A percentile compares a stretch with the other conserved stretches of the same genome.
Evolutionary conservation across 495 filamentous ascomycete genomes (phyloP).

Genomic region (Penicillium ochrochloron): DNA sequence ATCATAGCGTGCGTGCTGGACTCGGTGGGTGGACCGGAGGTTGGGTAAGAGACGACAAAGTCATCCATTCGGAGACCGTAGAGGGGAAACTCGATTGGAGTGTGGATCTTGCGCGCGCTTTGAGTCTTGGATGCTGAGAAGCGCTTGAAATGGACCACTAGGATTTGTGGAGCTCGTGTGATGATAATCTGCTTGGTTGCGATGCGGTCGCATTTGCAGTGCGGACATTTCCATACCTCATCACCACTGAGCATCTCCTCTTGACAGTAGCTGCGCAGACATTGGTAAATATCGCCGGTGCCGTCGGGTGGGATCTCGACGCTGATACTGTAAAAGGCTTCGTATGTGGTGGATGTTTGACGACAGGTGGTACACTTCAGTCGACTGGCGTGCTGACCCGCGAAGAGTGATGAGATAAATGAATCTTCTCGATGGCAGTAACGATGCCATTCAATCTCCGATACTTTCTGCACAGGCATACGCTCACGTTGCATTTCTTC

Average conservation of each 20-base stretch:
- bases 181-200: slow-evolving; percentile 76
- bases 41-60: slow-evolving; percentile 54
- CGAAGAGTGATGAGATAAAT: slow-evolving; percentile 70
- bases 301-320: slow-evolving; percentile 65
- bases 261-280: slow-evolving; percentile 68
- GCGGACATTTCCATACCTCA: slow-evolving; percentile 72
- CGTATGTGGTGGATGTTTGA: slow-evolving; percentile 72
- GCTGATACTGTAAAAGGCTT: slow-evolving; percentile 70
- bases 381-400: slow-evolving; percentile 69
- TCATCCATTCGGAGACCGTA: slow-evolving; percentile 65
- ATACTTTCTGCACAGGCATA: slow-evolving; percentile 62
- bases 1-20: slow-evolving; percentile 21
- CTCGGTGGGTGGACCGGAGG: slow-evolving; percentile 33
- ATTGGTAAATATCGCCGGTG: slow-evolving; percentile 61
- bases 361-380: slow-evolving; percentile 67
- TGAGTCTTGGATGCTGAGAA: slow-evolving; percentile 64
- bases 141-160: slow-evolving; percentile 79
- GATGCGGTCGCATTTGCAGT: slow-evolving; percentile 69
- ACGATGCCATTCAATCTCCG: slow-evolving; percentile 68
- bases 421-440: slow-evolving; percentile 71
- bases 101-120: slow-evolving; percentile 66
- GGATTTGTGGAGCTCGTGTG: slow-evolving; percentile 69
- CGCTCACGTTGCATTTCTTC: slow-evolving; percentile 68
- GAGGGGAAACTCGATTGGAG: slow-evolving; percentile 69
- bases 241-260: slow-evolving; percentile 70